A percentile compares a stretch with the other conserved stretches of the same genome.
Conservation (phyloP, 345 rosid species). For the Aquilaria yunnanensis region DNA sequence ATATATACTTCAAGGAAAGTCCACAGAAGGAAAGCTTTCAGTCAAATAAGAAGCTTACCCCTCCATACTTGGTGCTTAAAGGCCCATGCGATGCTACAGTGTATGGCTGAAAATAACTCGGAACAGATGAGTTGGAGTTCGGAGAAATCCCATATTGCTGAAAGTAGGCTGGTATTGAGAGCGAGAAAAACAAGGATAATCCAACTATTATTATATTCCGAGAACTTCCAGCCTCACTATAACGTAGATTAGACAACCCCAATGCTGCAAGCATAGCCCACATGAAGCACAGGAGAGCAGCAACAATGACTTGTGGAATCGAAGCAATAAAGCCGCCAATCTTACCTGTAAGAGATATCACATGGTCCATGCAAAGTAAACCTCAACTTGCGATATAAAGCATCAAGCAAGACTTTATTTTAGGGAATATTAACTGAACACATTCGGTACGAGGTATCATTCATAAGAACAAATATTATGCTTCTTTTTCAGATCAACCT, state of each 20-base stretch:
- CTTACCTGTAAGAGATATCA: slow-evolving; percentile 54
- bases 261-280: slow-evolving; percentile 96
- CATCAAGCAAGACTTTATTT: too few species aligned
- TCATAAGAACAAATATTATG: background rate
- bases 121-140: slow-evolving; percentile 67
- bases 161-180: slow-evolving; percentile 89
- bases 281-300: slow-evolving; percentile 96
- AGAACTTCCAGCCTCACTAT: slow-evolving; percentile 99
- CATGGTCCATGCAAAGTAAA: background rate
- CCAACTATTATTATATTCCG: slow-evolving; percentile 92
- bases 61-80: slow-evolving; percentile 55
- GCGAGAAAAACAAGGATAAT: slow-evolving; percentile 74
- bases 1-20: background rate
- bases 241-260: slow-evolving; percentile 90
- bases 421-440: too few species aligned
- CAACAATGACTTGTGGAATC: slow-evolving; percentile 93
- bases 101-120: slow-evolving; percentile 85
- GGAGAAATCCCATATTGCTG: slow-evolving; percentile 89
- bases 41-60: slow-evolving; percentile 39
- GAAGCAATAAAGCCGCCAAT: slow-evolving; percentile 97
- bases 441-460: too few species aligned
- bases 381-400: too few species aligned
- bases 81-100: slow-evolving; percentile 92
- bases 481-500: too few species aligned
- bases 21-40: background rate